Evolutionary conservation across 2,329 filamentous ascomycete species (phyloP), one percentile per base, ranked within the genome.

Genomic region (Didymella glomerata): DNA sequence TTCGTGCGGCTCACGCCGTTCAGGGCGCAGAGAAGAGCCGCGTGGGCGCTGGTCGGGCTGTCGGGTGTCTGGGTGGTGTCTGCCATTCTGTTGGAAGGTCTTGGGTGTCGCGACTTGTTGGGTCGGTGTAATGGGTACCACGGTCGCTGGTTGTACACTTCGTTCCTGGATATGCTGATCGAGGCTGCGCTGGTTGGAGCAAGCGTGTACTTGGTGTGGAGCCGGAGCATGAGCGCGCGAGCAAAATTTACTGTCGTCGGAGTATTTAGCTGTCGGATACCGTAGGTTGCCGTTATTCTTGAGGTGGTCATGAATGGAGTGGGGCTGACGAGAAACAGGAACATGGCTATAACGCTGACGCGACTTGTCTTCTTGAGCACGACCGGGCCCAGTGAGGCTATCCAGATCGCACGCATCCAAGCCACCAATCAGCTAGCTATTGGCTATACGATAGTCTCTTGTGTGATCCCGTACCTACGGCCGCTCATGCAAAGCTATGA

Each of bases 401-500:
- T 48, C 25, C 57, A 50, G 27, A 54, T 18, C 3, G 47, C 62
- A 5, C 56, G 60, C 22, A 18, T 64, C 4, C 49, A 57, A 10
- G 32, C 27, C 6, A 30, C 46, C 3, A 56, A 56, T 2, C 62
- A 64, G 30, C 40, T 65, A 1, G 56, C 56, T 1, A 32, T 65
- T 18, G 57, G 51, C 4, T 62, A 60, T 45, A 63, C 53, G 6
- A 28, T 65, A 10, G 50, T 56, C 13, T 45, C 62, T 6, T 60
- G 62, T 34, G 60, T 65, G 20, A 38, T 61, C 2, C 62, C 62
- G 18, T 60, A 62, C 34, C 45, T 65, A 9, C 32, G 60, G 1
- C 62, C 60, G 27, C 38, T 65, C 40, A 58, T 65, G 41, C 57
- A 62, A 28, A 55, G 60, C 10, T 62, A 62, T n/a, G 60, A 65